These are phyloP conservation scores for Saccharomyces uvarum DNA, from an alignment of 1,139 yeast genomes.

Conservation along the genomic window DNA sequence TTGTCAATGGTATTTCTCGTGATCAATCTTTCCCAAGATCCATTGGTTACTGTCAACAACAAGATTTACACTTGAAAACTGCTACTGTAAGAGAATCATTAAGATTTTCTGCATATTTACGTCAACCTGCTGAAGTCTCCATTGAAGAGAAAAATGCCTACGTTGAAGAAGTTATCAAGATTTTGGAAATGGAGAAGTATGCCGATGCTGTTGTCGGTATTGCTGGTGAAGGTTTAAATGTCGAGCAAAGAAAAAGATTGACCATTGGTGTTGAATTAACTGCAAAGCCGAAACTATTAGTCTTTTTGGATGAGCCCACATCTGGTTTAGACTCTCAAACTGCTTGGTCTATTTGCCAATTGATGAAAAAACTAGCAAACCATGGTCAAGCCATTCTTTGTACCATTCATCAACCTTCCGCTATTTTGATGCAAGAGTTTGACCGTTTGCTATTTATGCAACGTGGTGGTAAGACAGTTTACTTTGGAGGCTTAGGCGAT, in stretches of 20 bases:
- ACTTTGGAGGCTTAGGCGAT: constrained; percentile 69
- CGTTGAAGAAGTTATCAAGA: constrained; percentile 44
- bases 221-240: constrained; percentile 48
- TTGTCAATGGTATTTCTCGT: constrained; percentile 46
- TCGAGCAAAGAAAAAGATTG: constrained; percentile 54
- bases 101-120: constrained; percentile 47
- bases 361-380: constrained; percentile 39
- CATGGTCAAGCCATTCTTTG: constrained; percentile 51
- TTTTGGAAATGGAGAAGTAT: constrained; percentile 45
- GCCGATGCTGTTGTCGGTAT: constrained; percentile 53
- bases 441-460: constrained; percentile 65
- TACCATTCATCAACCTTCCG: constrained; percentile 64
- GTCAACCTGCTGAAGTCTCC: constrained; percentile 43
- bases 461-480: constrained; percentile 68
- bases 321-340: constrained; percentile 52
- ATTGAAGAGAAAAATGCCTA: constrained; percentile 43
- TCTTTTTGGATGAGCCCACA: constrained; percentile 48
- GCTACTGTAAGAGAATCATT: constrained; percentile 50
- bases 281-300: constrained; percentile 43
- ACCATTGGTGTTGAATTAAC: constrained; percentile 52
- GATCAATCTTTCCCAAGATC: constrained; percentile 45
- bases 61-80: constrained; percentile 49
- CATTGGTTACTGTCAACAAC: constrained; percentile 58
- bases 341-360: constrained; percentile 45
- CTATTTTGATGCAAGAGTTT: constrained; percentile 64